Evolutionary conservation across 345 rosid species (phyloP).

Genomic region (Psidium guajava): DNA sequence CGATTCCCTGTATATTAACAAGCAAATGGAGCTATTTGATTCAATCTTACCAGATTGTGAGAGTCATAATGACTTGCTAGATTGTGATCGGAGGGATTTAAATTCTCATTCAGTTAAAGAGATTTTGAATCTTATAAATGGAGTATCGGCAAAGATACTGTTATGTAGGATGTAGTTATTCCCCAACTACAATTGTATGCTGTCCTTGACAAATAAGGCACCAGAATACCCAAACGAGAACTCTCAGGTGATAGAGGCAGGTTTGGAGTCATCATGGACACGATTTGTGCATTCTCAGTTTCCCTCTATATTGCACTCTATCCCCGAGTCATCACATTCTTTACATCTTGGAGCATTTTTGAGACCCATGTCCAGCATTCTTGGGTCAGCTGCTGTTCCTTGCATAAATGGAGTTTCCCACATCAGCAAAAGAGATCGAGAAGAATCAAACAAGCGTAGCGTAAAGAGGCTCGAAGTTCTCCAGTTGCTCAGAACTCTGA

Average conservation of each 20-base stretch:
- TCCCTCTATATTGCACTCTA: conserved; percentile 37
- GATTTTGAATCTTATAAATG: conserved; percentile 42
- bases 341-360: conserved; percentile 41
- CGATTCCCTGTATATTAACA: conserved; percentile 26
- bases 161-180: conserved; percentile 51
- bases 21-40: conserved; percentile 39
- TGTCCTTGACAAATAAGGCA: conserved; percentile 10
- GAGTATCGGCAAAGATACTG: conserved; percentile 47
- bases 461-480: conserved; percentile 54
- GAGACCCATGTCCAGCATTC: conserved; percentile 67
- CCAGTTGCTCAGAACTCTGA: conserved; percentile 53
- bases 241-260: conserved; percentile 15
- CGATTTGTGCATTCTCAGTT: conserved; percentile 84
- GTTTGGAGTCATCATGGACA: conserved; percentile 20
- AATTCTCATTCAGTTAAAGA: conserved; percentile 28
- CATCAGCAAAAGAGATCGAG: conserved; percentile 11
- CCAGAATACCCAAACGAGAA: conserved; percentile 13
- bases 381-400: conserved; percentile 37
- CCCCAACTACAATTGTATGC: conserved; percentile 22
- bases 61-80: conserved; percentile 40
- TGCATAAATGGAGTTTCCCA: conserved; percentile 8
- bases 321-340: conserved; percentile 14
- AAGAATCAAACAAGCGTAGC: conserved; percentile 15
- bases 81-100: conserved; percentile 31
- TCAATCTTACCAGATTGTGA: conserved; percentile 27